Evolutionary conservation across 2,329 filamentous ascomycete genomes (phyloP), one percentile per base, ranked within the genome.

Genomic region (Colletotrichum sp.): DNA sequence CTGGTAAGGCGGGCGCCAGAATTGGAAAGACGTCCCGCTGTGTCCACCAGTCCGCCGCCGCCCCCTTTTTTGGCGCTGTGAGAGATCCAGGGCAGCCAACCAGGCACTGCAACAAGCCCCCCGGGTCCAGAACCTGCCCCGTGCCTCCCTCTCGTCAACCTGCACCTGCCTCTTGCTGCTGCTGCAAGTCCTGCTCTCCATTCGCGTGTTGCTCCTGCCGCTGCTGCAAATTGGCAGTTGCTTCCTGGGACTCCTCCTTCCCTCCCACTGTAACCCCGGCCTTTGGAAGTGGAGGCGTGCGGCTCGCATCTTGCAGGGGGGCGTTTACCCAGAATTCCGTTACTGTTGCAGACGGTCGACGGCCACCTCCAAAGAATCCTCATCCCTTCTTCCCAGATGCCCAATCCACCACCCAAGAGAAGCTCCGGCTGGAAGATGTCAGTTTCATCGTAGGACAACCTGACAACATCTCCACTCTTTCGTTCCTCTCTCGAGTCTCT

Each of bases 391-490:
- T 64, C 65, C 64, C 70, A 73, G 58, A 32, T 56, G 36, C 43
- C 64, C 70, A 68, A 62, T 67, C 58, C 65, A 76, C 56, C 60
- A 70, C 73, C 28, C 26, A 68, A 65, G 66, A 66, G 71, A 76
- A 66, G 71, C 66, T 76, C 71, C 61, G 66, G 70, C 65, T 64
- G 60, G 48, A 65, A 75, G 21, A 73, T 73, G 73, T 69, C 70
- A 76, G 73, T 76, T 76, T 76, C 73, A 76, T 73, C 70, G 65
- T 76, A 76, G 70, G 48, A 73, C 73, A 73, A 73, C 68, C 73
- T 76, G 73, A 76, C 73, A 75, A 73, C 43, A 69, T 65, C 70
- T 60, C 73, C 73, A 76, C 73, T 73, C 34, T 58, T 52, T 65
- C 32, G 60, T 65, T 43, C 70, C 36, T 36, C 58, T 38, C 34